Evolutionary conservation across 768 basidiomycete genomes (phyloP).

Genomic region (Dentipellis fragilis): DNA sequence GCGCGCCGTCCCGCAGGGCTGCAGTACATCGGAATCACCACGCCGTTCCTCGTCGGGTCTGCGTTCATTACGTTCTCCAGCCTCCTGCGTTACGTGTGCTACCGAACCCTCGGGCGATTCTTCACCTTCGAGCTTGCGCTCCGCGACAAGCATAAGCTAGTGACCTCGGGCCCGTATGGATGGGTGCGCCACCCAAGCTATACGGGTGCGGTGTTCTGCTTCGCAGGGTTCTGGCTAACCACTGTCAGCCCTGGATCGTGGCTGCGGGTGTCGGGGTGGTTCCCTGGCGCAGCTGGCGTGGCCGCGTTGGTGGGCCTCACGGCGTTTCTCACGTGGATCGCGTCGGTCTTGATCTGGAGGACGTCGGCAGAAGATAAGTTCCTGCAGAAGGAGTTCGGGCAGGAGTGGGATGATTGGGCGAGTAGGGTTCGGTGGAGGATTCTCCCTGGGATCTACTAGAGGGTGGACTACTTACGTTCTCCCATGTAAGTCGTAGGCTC

Average conservation of each 20-base stretch:
- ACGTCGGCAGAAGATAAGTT: neutral
- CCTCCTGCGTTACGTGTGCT: conserved; percentile 8
- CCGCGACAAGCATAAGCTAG: conserved; percentile 12
- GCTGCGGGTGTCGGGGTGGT: conserved; percentile 5
- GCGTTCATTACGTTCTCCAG: conserved; percentile 2
- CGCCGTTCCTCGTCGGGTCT: neutral
- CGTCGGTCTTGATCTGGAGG: neutral
- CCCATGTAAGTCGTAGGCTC: too few relatives aligned
- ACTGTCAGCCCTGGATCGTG: conserved; percentile 12
- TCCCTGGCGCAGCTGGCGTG: neutral
- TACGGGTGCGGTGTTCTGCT: conserved; percentile 9
- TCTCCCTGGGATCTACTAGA: neutral
- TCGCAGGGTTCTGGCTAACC: conserved; percentile 7
- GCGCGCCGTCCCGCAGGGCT: neutral
- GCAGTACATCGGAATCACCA: neutral
- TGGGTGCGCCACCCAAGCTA: conserved; percentile 17
- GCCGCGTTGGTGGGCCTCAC: neutral
- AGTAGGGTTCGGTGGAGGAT: neutral
- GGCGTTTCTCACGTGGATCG: neutral
- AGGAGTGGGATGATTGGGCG: neutral
- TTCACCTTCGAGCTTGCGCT: conserved; percentile 13
- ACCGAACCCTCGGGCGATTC: conserved; percentile 7
- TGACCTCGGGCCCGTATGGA: conserved; percentile 15
- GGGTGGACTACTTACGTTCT: too few relatives aligned
- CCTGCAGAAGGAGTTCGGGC: neutral